These are phyloP conservation scores for Entomortierella lignicola DNA, from an alignment of 192 early-diverging fungal genomes.

Conservation along the genomic window DNA sequence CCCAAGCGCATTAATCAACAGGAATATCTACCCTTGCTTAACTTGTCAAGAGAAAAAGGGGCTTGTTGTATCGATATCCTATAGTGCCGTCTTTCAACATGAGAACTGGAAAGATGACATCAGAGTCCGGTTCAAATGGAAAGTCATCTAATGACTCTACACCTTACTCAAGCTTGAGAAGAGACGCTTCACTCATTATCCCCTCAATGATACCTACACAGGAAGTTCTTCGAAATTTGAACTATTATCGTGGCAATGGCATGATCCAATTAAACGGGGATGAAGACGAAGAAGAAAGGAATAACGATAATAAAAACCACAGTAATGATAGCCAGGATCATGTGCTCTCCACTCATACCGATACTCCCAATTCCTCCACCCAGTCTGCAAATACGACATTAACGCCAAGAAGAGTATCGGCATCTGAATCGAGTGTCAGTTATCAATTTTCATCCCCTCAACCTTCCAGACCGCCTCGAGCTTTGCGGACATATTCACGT, in stretches of 20 bases:
- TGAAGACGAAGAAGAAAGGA: background rate
- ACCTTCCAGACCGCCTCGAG: background rate
- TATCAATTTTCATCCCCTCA: too few relatives aligned
- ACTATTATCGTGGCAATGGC: slow-evolving; percentile 1
- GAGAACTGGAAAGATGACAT: background rate
- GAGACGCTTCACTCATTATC: slow-evolving; percentile 15
- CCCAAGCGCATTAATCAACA: too few relatives aligned
- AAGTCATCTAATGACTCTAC: too few relatives aligned
- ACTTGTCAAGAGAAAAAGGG: too few relatives aligned
- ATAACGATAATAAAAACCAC: background rate
- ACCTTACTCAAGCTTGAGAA: background rate
- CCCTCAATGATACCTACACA: slow-evolving; percentile 18
- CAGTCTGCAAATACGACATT: too few relatives aligned
- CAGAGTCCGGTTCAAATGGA: background rate
- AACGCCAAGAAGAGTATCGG: too few relatives aligned
- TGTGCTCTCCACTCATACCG: background rate
- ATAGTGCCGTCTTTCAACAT: background rate
- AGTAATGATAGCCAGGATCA: too few relatives aligned
- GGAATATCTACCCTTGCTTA: too few relatives aligned
- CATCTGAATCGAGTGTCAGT: too few relatives aligned
- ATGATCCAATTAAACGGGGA: background rate
- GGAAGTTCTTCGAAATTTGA: slow-evolving; percentile 13
- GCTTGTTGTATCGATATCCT: too few relatives aligned
- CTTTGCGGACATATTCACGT: background rate
- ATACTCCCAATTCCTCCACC: background rate